Base-by-base conservation (phyloP, 805 yeast genomes). In the Yamadazyma sp. region DNA sequence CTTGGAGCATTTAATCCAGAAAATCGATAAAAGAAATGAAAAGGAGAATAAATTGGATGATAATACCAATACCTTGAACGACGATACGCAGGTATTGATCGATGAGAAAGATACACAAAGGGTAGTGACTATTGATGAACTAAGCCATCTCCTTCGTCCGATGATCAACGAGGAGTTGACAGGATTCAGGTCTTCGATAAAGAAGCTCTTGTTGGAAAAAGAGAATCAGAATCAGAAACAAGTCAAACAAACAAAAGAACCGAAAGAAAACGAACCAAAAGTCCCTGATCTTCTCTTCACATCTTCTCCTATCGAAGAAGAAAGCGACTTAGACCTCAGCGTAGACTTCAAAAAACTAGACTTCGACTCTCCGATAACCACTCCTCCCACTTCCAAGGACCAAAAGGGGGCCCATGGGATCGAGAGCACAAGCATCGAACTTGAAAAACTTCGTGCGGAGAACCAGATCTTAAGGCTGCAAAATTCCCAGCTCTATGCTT, bases 281-380 rank as follows among this genome's bases (percentile, higher is more conserved):
- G n/a, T n/a, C n/a, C n/a, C n/a, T n/a, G n/a, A n/a, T n/a, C n/a
- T n/a, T n/a, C n/a, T n/a, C n/a, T n/a, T n/a, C n/a, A n/a, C n/a
- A n/a, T 19, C 27, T 3, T 26, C 37, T 3, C 33, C 37, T 1
- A 23, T 31, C 10, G 45, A 44, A 7, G 41, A 37, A 12, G 47
- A 32, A n/a, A 53, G 30, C 8, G 38, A 35, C 23, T 21, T 28
- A 24, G 40, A 37, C 13, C 25, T 37, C 24, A 30, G 33, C 12
- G 28, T 22, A 11, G 25, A 35, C 22, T 28, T 35, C 21, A 27
- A 35, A 11, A 35, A 35, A 17, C 38, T 35, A 10, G 27, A 31
- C 21, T 37, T 37, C 17, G 37, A 40, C 3, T 42, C 64, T 8
- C 65, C 67, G 12, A 46, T 48, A 7, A 62, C 68, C 3, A 56